Evolutionary conservation across 768 basidiomycete species (phyloP), one percentile per base, ranked within the genome.

Genomic region (Mycena sanguinolenta): DNA sequence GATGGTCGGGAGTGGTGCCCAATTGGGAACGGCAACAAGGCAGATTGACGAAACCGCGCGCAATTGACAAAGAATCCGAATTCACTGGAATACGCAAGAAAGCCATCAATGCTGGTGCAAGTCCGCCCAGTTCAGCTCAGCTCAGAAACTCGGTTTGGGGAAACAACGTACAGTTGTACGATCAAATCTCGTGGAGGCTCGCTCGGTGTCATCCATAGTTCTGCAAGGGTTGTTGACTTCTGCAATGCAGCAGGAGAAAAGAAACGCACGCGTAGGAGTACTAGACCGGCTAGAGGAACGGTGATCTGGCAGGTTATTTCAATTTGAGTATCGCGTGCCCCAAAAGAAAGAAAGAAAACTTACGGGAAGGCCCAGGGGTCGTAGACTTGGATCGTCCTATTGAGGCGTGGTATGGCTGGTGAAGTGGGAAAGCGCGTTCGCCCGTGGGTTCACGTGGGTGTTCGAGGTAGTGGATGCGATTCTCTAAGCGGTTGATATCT

Each of bases 1-100:
- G 82, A 52, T 8, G 84, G 84, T 28, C 83, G 79, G 17, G 77
- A 70, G 10, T 63, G 72, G 84, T 84, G 63, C 72, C 83, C 79
- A 28, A 67, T 68, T 17, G 78, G 77, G 38, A 79, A 71, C 19
- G 77, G 71, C 13, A 81, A 77, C 10, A 83, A 74, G 27, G 76
- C 80, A 46, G 76, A 79, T 46, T 81, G 75, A 6, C 82, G 80
- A 65, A 92, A 88, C 4, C 89, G 85, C 7, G 79, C 72, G 4
- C 79, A 53, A 70, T 89, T 79, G 38, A 93, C 81, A 77, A 91
- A 92, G 66, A 92, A 87, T 0, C 89, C 89, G 49, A 90, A 78
- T 58, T 88, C 84, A 13, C 82, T 79, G 0, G 85, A 82, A 70
- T 87, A 82, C n/a, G 83, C 81, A 4, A 89, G 73, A 74, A 93